Evolutionary conservation across 495 filamentous ascomycete genomes (phyloP), one percentile per base, ranked within the genome.

Genomic region (Rostrohypoxylon terebratum): DNA sequence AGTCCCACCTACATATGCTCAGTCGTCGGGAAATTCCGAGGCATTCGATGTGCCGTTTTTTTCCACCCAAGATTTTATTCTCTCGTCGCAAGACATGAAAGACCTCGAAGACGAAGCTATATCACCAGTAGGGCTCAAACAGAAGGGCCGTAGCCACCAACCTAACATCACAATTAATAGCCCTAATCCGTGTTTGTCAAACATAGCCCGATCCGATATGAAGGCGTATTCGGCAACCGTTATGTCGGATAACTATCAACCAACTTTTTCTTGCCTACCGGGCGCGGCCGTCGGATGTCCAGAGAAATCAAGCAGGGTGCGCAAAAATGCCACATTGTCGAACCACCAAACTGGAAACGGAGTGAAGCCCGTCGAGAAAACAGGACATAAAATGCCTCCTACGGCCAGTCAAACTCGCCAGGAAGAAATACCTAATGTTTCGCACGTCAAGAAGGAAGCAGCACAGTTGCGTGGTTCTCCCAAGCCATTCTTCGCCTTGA

Each of bases 11-110:
- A 25, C 42, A 55, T 59, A 64, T 31, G 2, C 23, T 3, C 59
- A 63, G 8, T 59, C 50, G 2, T 55, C 66, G 20, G 63, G 44
- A 14, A 48, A 20, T 21, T 71, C 54, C 0, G 70, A 69, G 0
- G 31, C 44, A 36, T 69, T 71, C 18, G 67, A 77, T 8, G 69
- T 78, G 2, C 72, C 77, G 0, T 79, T 83, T 38, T 71, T 84
- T 38, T 84, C 78, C 4, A 83, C 84, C 0, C 84, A 85, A 58
- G 84, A 87, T 67, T 57, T 83, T 0, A 45, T 77, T 0, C 60
- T 85, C 10, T 85, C 83, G 0, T 84, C 84, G 1, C 83, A 86
- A 68, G 84, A 87, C 23, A 54, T 86, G 4, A 77, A 74, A 31
- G 84, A 87, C 21, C 69, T 86, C 16, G 80, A 80, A 40, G 73